Evolutionary conservation across 1,139 yeast species (phyloP).

Genomic region (Hyphopichia fennica): DNA sequence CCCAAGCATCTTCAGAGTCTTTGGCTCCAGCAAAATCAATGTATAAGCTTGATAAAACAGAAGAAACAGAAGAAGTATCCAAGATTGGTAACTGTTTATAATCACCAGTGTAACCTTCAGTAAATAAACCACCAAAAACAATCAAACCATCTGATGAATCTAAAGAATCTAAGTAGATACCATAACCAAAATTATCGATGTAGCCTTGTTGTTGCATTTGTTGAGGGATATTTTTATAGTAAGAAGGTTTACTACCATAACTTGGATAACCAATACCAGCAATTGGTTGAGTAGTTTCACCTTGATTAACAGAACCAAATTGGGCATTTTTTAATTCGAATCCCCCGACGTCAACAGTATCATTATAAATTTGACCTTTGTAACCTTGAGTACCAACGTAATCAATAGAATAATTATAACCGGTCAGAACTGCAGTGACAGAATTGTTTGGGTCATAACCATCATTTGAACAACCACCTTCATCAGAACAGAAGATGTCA

Average conservation of each 20-base stretch:
- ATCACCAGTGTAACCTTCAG: conserved; percentile 18
- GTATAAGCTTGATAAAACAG: conserved; percentile 2
- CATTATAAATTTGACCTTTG: conserved; percentile 5
- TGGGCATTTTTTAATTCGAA: conserved; percentile 13
- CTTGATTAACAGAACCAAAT: conserved; percentile 20
- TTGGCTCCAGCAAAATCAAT: conserved; percentile 1
- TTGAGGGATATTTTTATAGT: conserved; percentile 18
- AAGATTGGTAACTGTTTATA: conserved; percentile 6
- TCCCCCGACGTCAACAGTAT: conserved; percentile 4
- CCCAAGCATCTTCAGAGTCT: conserved; percentile 2
- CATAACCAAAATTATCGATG: conserved; percentile 18
- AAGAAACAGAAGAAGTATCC: conserved; percentile 3
- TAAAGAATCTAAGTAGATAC: conserved; percentile 15
- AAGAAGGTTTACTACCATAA: conserved; percentile 2
- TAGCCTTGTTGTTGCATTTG: conserved; percentile 17
- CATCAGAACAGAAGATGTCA: not conserved
- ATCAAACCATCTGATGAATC: conserved; percentile 15
- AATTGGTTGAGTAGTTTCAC: conserved; percentile 18
- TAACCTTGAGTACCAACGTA: conserved; percentile 4
- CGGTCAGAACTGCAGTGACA: conserved; percentile 1
- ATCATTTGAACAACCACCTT: conserved; percentile 1
- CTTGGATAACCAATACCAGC: conserved; percentile 21
- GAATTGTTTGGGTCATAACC: conserved; percentile 4
- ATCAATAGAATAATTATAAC: conserved; percentile 2
- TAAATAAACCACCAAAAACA: conserved; percentile 25